These are phyloP conservation scores for Stachybotrys elegans DNA, from an alignment of 2,329 filamentous ascomycete genomes.

Conservation along the genomic window DNA sequence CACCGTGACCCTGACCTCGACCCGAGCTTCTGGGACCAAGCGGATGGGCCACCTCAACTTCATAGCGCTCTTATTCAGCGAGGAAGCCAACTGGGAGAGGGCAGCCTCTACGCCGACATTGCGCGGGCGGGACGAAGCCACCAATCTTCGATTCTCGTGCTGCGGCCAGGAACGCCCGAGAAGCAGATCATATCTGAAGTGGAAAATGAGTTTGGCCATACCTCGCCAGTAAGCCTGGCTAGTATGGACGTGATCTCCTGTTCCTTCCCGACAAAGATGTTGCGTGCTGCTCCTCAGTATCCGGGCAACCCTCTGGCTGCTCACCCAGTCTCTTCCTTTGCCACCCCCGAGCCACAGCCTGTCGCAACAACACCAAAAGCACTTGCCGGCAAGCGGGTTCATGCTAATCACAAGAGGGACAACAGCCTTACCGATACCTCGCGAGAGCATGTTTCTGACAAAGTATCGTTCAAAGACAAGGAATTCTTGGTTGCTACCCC, in stretches of 20 bases:
- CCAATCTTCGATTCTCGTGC: conserved; percentile 39
- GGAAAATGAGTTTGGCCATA: conserved; percentile 14
- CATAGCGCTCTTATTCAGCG: conserved; percentile 31
- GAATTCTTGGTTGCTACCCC: conserved; percentile 59
- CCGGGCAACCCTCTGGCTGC: conserved; percentile 41
- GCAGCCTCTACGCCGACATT: conserved; percentile 42
- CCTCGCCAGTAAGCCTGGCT: conserved; percentile 51
- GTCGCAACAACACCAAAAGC: conserved; percentile 55
- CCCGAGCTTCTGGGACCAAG: conserved; percentile 48
- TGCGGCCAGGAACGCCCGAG: conserved; percentile 45
- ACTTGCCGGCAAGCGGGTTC: conserved; percentile 53
- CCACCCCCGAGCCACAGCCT: conserved; percentile 40
- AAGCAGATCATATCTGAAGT: conserved; percentile 19
- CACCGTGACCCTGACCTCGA: conserved; percentile 51
- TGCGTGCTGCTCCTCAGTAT: conserved; percentile 33
- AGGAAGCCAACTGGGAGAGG: conserved; percentile 17
- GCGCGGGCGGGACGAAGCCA: conserved; percentile 39
- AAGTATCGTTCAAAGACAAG: conserved; percentile 45
- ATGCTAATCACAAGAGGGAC: conserved; percentile 71
- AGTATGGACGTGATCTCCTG: conserved; percentile 60
- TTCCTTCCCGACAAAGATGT: conserved; percentile 53
- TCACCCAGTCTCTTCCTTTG: conserved; percentile 51
- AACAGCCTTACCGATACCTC: conserved; percentile 84
- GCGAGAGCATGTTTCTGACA: conserved; percentile 58
- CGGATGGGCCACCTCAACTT: conserved; percentile 40